Conservation (phyloP, 495 filamentous ascomycete genomes). For the Hypoxylon crocopeplum region DNA sequence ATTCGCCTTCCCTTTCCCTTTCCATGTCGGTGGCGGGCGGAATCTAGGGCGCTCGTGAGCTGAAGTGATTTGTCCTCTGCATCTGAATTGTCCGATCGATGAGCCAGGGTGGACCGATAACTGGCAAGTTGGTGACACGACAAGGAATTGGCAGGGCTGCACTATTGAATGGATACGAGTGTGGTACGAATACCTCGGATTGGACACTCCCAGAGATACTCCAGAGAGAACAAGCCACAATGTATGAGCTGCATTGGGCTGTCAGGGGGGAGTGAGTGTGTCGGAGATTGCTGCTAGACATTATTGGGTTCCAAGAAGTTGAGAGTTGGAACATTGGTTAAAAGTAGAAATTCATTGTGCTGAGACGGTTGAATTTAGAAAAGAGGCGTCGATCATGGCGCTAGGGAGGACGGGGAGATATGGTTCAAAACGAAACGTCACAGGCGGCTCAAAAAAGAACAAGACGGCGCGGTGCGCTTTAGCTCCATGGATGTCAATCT, state of each 20-base stretch:
- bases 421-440: slow-evolving; percentile 27
- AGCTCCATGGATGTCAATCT: slow-evolving; percentile 13
- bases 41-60: neutral
- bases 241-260: neutral
- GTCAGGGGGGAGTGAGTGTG: too few species aligned
- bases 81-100: slow-evolving; percentile 23
- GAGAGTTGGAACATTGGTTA: too few species aligned
- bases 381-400: slow-evolving; percentile 14
- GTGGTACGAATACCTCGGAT: slow-evolving; percentile 16
- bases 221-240: slow-evolving; percentile 8
- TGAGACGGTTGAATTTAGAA: too few species aligned
- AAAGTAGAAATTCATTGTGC: too few species aligned
- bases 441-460: slow-evolving; percentile 34
- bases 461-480: slow-evolving; percentile 8
- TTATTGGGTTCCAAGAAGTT: too few species aligned
- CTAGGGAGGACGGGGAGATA: slow-evolving; percentile 3
- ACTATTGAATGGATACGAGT: slow-evolving; percentile 19
- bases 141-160: neutral
- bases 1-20: neutral
- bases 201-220: neutral
- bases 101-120: slow-evolving; percentile 17
- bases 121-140: slow-evolving; percentile 8
- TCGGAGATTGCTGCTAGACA: too few species aligned
- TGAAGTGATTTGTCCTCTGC: slow-evolving; percentile 2
- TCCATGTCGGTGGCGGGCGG: slow-evolving; percentile 4